phyloP scores from a whole-genome alignment of 352 stramenopile species.

The Plasmopara viticola region DNA sequence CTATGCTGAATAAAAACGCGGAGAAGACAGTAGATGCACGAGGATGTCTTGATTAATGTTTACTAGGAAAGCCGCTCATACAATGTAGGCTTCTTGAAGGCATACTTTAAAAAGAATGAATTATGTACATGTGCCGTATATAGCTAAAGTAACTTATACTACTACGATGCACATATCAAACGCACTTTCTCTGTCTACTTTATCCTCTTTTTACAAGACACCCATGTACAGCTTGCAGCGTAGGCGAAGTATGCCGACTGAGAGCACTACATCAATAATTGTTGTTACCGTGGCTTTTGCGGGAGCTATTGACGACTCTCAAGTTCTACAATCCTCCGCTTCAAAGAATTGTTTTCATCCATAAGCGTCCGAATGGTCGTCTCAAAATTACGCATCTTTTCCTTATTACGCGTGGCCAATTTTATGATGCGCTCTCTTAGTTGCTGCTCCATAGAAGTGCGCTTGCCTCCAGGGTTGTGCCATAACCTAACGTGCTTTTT shows the following conservation, averaged over 20 bases:
- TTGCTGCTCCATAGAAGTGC: conserved; percentile 81
- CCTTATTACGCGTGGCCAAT: conserved; percentile 78
- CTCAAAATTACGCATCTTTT: conserved; percentile 78
- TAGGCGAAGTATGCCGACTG: too few relatives aligned
- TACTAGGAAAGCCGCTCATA: too few relatives aligned
- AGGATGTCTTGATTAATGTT: too few relatives aligned
- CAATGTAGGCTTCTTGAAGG: too few relatives aligned
- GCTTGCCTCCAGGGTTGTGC: conserved; percentile 77
- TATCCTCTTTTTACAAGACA: not conserved
- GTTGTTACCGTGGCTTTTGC: conserved; percentile 1
- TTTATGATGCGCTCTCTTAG: conserved; percentile 82
- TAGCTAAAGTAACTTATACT: too few relatives aligned
- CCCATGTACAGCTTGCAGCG: not conserved
- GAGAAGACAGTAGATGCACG: too few relatives aligned
- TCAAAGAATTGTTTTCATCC: conserved; percentile 71
- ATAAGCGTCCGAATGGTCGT: conserved; percentile 68
- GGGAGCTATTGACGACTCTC: conserved; percentile 18
- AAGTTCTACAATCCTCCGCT: conserved; percentile 56
- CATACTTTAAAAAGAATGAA: too few relatives aligned
- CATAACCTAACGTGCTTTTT: conserved; percentile 82
- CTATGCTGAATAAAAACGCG: too few relatives aligned
- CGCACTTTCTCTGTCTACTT: not conserved
- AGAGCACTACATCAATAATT: not conserved
- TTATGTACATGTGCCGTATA: too few relatives aligned
- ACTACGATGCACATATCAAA: too few relatives aligned